phyloP scores from a whole-genome alignment of 768 basidiomycete species.

The Mycena olivaceomarginata region DNA sequence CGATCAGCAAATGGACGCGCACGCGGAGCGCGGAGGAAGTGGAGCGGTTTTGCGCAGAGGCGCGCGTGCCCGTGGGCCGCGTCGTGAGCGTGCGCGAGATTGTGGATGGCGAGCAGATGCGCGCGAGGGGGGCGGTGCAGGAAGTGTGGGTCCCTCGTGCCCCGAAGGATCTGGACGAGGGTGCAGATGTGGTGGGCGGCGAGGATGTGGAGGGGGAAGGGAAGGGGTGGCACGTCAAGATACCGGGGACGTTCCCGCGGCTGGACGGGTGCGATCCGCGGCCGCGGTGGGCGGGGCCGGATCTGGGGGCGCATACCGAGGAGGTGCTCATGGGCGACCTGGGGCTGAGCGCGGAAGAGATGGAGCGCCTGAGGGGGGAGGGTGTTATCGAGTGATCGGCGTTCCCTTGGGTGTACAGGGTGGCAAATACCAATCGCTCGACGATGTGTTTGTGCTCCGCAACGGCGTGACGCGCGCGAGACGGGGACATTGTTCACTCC shows the following conservation, averaged over 20 bases:
- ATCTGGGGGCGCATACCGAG: slow-evolving; percentile 77
- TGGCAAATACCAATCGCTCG: too few species aligned
- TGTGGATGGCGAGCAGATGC: slow-evolving; percentile 71
- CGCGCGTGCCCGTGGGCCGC: slow-evolving; percentile 78
- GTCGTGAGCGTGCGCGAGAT: slow-evolving; percentile 80
- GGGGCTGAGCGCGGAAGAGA: slow-evolving; percentile 58
- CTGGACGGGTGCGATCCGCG: slow-evolving; percentile 75
- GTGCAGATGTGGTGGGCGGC: slow-evolving; percentile 30
- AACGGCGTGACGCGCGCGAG: too few species aligned
- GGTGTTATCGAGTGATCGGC: slow-evolving; percentile 62
- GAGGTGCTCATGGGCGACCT: slow-evolving; percentile 67
- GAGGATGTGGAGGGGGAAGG: too few species aligned
- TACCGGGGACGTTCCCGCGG: slow-evolving; percentile 79
- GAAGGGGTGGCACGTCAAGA: slow-evolving; percentile 78
- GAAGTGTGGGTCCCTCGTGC: slow-evolving; percentile 69
- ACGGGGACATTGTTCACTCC: too few species aligned
- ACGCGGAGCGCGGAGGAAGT: slow-evolving; percentile 72
- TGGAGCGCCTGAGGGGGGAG: slow-evolving; percentile 60
- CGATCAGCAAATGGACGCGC: slow-evolving; percentile 77
- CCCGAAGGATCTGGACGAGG: neutral
- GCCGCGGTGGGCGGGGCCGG: slow-evolving; percentile 82
- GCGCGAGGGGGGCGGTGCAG: slow-evolving; percentile 73
- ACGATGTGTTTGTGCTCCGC: too few species aligned
- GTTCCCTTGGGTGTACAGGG: too few species aligned
- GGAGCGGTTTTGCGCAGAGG: slow-evolving; percentile 55